phyloP scores from a whole-genome alignment of 495 filamentous ascomycete species.

The Xylaria cubensis region DNA sequence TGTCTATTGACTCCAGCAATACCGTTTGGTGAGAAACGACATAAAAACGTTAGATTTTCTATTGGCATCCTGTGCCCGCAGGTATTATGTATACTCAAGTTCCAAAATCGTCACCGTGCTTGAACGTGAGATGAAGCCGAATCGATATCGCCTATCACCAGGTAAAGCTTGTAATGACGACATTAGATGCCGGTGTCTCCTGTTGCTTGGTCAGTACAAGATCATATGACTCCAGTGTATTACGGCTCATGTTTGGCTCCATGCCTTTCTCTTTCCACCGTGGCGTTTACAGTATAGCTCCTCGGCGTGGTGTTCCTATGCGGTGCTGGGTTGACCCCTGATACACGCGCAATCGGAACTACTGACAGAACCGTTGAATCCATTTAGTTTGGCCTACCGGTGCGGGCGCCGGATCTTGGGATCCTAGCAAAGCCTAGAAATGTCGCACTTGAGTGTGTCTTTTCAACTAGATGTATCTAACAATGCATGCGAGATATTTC shows the following conservation, averaged over 20 bases:
- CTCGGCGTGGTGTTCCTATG: background rate
- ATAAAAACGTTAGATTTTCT: background rate
- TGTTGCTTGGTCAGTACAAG: background rate
- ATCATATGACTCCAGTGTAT: background rate
- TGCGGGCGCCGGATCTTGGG: background rate
- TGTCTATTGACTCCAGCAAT: background rate
- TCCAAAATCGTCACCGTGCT: background rate
- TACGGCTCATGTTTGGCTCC: background rate
- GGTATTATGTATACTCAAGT: background rate
- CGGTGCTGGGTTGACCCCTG: slow-evolving; percentile 17
- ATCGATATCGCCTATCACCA: background rate
- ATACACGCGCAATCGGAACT: background rate
- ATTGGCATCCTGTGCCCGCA: background rate
- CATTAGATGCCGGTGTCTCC: background rate
- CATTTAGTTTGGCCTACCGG: background rate
- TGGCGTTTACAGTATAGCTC: background rate
- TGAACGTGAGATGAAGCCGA: background rate
- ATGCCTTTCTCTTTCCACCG: background rate
- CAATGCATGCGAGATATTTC: background rate
- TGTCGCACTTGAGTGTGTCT: background rate
- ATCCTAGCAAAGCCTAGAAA: background rate
- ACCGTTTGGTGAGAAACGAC: background rate
- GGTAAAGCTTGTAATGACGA: background rate
- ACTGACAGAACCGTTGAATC: background rate
- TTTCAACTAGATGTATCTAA: background rate